phyloP scores from a whole-genome alignment of 1,284 basidiomycete species.

The Gyrodon tennesseensis region DNA sequence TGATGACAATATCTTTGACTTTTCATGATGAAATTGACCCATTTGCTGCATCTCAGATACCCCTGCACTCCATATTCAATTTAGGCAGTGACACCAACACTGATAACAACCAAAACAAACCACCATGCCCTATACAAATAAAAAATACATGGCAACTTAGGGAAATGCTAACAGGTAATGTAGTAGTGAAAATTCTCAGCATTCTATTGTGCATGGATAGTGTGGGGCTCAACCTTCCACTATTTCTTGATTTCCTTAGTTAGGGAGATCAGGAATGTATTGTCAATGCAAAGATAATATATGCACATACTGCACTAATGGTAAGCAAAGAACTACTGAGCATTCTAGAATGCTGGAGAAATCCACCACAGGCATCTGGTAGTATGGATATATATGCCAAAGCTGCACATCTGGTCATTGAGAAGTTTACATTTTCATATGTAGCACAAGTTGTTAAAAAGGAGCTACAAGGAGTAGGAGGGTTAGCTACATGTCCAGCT shows the following conservation, averaged over 20 bases:
- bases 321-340: conserved; percentile 3
- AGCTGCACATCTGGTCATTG: too few relatives aligned
- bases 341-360: not conserved
- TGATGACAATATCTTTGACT: conserved; percentile 7
- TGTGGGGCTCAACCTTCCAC: conserved; percentile 9
- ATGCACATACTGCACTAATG: conserved; percentile 9
- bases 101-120: not conserved
- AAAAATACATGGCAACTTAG: conserved; percentile 1
- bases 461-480: too few relatives aligned
- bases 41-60: conserved; percentile 11
- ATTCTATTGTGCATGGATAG: conserved; percentile 14
- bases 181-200: conserved; percentile 3
- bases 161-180: not conserved
- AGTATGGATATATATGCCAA: too few relatives aligned
- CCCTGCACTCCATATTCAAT: conserved; percentile 6
- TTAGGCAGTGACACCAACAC: not conserved
- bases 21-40: conserved; percentile 6
- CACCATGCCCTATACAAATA: not conserved
- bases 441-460: not conserved
- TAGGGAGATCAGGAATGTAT: conserved; percentile 19
- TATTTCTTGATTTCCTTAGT: conserved; percentile 12
- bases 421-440: too few relatives aligned
- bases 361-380: too few relatives aligned
- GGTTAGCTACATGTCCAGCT: too few relatives aligned
- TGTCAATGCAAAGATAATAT: conserved; percentile 11